Percentiles rank a stretch among this genome's conserved stretches.
These are phyloP conservation scores for Asterophora parasitica DNA, from an alignment of 768 basidiomycete genomes.

Conservation along the genomic window DNA sequence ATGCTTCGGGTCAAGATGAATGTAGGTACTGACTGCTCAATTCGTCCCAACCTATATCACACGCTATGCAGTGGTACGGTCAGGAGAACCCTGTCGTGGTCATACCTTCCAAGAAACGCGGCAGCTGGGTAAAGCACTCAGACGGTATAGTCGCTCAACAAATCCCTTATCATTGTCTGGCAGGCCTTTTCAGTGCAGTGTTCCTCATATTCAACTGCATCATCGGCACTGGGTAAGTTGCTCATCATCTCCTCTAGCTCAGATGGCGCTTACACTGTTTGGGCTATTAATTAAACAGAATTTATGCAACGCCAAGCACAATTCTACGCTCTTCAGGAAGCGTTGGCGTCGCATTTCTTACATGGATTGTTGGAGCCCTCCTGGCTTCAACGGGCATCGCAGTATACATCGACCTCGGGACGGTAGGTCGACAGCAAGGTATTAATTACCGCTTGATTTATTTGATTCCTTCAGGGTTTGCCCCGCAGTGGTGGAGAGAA, in stretches of 20 bases:
- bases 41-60: too few species aligned
- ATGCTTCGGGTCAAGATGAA: too few species aligned
- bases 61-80: too few species aligned
- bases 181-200: constrained; percentile 46
- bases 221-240: constrained; percentile 59
- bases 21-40: too few species aligned
- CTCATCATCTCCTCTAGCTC: background rate
- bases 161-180: background rate
- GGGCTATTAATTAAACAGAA: constrained; percentile 31
- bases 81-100: too few species aligned
- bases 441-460: background rate
- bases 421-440: constrained; percentile 33
- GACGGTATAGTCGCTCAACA: background rate
- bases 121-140: constrained; percentile 9
- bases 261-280: background rate
- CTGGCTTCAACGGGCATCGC: constrained; percentile 62
- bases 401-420: constrained; percentile 69
- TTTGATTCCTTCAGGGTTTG: constrained; percentile 41
- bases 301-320: constrained; percentile 64
- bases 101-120: constrained; percentile 9
- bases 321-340: constrained; percentile 66
- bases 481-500: constrained; percentile 71
- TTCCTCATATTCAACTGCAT: constrained; percentile 70
- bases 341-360: constrained; percentile 56
- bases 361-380: constrained; percentile 68